Evolutionary conservation across 805 yeast genomes (phyloP).

Genomic region (Pichia californica): DNA sequence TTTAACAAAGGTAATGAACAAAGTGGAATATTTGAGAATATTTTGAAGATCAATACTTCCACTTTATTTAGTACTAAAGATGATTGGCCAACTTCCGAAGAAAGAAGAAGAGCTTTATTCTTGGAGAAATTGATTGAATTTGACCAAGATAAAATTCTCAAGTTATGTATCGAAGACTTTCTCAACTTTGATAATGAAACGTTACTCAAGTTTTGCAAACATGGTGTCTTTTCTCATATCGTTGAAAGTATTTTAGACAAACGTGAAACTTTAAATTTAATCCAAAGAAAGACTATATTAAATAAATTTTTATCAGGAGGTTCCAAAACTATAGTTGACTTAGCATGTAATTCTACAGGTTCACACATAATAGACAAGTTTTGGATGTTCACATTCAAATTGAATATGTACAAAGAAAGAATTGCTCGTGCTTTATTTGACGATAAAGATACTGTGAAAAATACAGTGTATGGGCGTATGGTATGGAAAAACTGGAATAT

Average conservation of each 20-base stretch:
- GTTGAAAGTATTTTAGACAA: constrained; percentile 55
- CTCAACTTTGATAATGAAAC: constrained; percentile 55
- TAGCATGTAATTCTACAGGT: constrained; percentile 83
- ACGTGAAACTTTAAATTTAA: constrained; percentile 40
- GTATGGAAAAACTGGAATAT: constrained; percentile 96
- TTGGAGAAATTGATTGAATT: constrained; percentile 66
- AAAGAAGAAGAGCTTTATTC: constrained; percentile 71
- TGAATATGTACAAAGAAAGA: constrained; percentile 82
- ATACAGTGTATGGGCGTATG: constrained; percentile 76
- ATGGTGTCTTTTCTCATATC: constrained; percentile 88
- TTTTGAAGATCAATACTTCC: constrained; percentile 56
- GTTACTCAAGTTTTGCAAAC: constrained; percentile 68
- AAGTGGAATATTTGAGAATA: constrained; percentile 57
- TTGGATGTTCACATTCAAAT: constrained; percentile 70
- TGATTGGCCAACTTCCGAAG: constrained; percentile 92
- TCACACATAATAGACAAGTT: constrained; percentile 84
- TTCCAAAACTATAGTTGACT: constrained; percentile 52
- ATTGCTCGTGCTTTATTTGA: constrained; percentile 61
- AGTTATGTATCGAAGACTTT: constrained; percentile 53
- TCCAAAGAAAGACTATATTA: constrained; percentile 57
- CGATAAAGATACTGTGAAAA: constrained; percentile 65
- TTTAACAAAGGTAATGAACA: constrained; percentile 30
- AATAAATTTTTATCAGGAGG: constrained; percentile 55
- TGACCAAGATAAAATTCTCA: constrained; percentile 49
- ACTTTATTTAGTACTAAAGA: constrained; percentile 77